phyloP scores from a whole-genome alignment of 2,329 filamentous ascomycete species.

The Colletotrichum sidae region DNA sequence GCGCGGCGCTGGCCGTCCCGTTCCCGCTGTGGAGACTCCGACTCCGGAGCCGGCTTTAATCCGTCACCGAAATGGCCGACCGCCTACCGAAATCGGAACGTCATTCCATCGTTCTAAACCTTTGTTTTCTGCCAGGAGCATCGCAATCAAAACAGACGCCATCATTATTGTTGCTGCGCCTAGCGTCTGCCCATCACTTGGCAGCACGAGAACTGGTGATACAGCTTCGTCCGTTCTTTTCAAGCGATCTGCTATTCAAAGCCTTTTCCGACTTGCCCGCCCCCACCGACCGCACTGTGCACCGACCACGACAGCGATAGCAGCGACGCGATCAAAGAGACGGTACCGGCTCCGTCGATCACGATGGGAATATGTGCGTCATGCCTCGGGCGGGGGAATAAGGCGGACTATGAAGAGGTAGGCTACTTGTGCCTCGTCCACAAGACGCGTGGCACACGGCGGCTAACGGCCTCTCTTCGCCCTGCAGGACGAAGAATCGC shows the following conservation, averaged over 20 bases:
- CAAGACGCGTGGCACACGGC: constrained; percentile 9
- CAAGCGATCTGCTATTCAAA: not conserved
- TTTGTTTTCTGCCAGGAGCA: constrained; percentile 40
- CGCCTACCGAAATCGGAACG: constrained; percentile 29
- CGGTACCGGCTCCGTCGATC: constrained; percentile 19
- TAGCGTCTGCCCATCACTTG: constrained; percentile 19
- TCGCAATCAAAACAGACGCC: constrained; percentile 31
- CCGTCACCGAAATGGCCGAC: constrained; percentile 1
- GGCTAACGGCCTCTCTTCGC: constrained; percentile 14
- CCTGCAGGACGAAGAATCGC: constrained; percentile 66
- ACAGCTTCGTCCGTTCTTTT: constrained; percentile 32
- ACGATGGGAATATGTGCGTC: constrained; percentile 72
- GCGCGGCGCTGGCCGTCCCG: constrained; percentile 37
- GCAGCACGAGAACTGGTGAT: constrained; percentile 8
- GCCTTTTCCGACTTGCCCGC: too few species aligned
- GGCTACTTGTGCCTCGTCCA: constrained; percentile 35
- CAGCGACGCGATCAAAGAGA: constrained; percentile 5
- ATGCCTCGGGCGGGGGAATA: constrained; percentile 65
- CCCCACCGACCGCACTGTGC: not conserved
- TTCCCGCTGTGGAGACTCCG: constrained; percentile 26
- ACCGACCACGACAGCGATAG: not conserved
- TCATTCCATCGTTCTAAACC: constrained; percentile 35
- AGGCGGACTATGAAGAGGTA: constrained; percentile 68
- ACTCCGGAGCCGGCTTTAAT: constrained; percentile 2
- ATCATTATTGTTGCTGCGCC: constrained; percentile 20